Evolutionary conservation across 2,329 filamentous ascomycete species (phyloP).

Genomic region (Nectriaceae sp.): DNA sequence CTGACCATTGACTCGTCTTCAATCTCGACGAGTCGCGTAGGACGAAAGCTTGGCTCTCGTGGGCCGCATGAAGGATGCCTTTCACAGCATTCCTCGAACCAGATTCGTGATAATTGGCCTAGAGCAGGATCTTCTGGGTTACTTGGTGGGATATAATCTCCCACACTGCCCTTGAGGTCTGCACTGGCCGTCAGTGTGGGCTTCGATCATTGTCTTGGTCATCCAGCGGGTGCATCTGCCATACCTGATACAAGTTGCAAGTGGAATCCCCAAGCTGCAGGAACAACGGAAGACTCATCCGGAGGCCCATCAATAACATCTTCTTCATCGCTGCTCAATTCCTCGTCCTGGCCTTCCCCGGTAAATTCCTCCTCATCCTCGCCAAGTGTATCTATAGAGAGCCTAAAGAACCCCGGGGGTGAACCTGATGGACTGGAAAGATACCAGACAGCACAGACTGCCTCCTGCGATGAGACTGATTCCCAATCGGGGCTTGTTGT

Average conservation of each 20-base stretch:
- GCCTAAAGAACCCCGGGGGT: neutral
- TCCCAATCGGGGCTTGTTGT: neutral
- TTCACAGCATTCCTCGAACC: neutral
- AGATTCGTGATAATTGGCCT: neutral
- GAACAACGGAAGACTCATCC: neutral
- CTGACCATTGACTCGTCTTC: neutral
- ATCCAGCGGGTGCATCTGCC: neutral
- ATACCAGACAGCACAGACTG: neutral
- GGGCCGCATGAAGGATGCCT: neutral
- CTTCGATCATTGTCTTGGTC: too few species aligned
- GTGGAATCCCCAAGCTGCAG: neutral
- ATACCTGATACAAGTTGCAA: neutral
- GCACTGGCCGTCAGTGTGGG: neutral
- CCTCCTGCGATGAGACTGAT: neutral
- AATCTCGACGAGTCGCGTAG: conserved; percentile 5
- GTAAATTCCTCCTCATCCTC: neutral
- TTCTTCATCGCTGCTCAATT: neutral
- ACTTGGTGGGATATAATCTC: neutral
- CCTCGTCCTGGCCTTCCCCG: neutral
- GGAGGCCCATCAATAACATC: neutral
- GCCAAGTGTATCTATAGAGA: neutral
- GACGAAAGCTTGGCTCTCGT: conserved; percentile 1
- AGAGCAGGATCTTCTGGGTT: neutral
- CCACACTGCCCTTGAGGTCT: neutral
- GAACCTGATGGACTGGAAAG: neutral